A percentile compares a stretch with the other conserved stretches of the same genome.
These are phyloP conservation scores for Chlorencoelia australis DNA, from an alignment of 2,329 filamentous ascomycete genomes.

Conservation along the genomic window DNA sequence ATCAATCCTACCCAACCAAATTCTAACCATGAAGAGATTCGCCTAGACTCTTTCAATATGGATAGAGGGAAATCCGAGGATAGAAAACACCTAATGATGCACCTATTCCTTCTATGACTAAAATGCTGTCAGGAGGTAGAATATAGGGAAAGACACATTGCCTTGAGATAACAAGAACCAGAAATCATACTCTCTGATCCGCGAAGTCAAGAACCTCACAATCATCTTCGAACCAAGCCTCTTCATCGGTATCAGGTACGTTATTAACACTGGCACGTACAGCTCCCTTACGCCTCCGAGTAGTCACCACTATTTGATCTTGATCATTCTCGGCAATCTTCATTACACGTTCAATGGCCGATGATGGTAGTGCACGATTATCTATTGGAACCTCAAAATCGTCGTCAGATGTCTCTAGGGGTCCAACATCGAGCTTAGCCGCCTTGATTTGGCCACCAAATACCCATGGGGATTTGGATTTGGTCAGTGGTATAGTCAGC, in stretches of 20 bases:
- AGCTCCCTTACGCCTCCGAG: constrained; percentile 55
- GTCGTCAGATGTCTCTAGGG: constrained; percentile 38
- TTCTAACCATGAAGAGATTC: no score
- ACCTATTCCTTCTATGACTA: no score
- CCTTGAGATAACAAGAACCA: no score
- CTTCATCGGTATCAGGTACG: constrained; percentile 46
- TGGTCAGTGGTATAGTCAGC: constrained; percentile 1
- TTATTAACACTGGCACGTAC: constrained; percentile 30
- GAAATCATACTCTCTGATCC: constrained; percentile 51
- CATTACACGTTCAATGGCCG: constrained; percentile 54
- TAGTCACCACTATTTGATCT: constrained; percentile 76
- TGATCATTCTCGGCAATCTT: constrained; percentile 42
- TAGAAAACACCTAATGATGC: no score
- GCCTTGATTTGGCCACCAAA: constrained; percentile 47
- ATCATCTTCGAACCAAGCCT: constrained; percentile 84
- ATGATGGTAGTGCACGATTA: constrained; percentile 48
- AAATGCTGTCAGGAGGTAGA: no score
- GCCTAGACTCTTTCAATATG: no score
- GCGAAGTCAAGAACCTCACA: constrained; percentile 88
- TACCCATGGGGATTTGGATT: constrained; percentile 37
- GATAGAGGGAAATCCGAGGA: no score
- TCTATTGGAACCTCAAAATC: constrained; percentile 38
- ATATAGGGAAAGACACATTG: no score
- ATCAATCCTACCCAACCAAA: no score
- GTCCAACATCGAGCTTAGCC: constrained; percentile 43